Percentiles rank a stretch among this genome's conserved stretches.
These are phyloP conservation scores for Pholiota microspora DNA, from an alignment of 768 basidiomycete genomes.

Conservation along the genomic window DNA sequence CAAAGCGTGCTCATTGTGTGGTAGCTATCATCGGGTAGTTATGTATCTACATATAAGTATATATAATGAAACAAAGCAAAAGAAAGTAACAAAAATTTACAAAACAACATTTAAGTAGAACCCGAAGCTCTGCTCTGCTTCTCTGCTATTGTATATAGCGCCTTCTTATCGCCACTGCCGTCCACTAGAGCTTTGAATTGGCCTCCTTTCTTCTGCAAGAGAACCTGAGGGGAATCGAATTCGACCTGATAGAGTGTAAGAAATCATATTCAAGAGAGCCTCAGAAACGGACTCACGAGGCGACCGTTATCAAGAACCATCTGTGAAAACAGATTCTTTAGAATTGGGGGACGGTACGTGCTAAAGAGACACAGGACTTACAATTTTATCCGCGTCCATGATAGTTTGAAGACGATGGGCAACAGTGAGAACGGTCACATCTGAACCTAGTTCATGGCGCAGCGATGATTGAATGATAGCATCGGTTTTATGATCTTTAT, in stretches of 20 bases:
- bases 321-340: conserved; percentile 17
- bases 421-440: conserved; percentile 60
- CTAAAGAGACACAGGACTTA: conserved; percentile 22
- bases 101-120: background rate
- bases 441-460: conserved; percentile 57
- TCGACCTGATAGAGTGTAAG: conserved; percentile 37
- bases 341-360: background rate
- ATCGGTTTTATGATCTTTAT: conserved; percentile 63
- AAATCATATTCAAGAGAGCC: background rate
- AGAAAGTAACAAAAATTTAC: background rate
- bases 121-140: conserved; percentile 6
- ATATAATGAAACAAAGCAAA: background rate
- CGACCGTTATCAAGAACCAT: conserved; percentile 43
- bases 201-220: conserved; percentile 53
- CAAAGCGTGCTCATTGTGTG: too few species aligned
- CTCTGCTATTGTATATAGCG: conserved; percentile 42
- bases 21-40: background rate
- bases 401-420: conserved; percentile 69
- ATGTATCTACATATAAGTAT: background rate
- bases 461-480: conserved; percentile 68
- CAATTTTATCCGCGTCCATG: conserved; percentile 57
- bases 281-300: conserved; percentile 5
- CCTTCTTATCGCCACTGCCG: conserved; percentile 51
- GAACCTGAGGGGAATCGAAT: conserved; percentile 47
- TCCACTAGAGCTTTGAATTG: conserved; percentile 54